Evolutionary conservation across 2,329 filamentous ascomycete genomes (phyloP).

Genomic region (Fusarium sp.): DNA sequence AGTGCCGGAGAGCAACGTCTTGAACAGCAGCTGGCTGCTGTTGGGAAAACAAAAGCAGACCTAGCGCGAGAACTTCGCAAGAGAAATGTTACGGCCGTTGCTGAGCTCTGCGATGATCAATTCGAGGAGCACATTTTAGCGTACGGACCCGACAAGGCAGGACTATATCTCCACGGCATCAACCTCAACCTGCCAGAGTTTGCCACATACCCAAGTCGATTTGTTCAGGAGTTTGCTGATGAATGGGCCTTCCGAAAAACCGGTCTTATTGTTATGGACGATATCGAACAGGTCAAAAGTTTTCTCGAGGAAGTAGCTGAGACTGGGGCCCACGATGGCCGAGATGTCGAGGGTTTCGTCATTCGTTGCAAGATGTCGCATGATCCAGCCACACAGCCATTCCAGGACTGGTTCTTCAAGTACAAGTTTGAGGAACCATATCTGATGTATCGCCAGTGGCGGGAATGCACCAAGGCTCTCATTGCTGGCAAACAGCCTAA

Average conservation of each 20-base stretch:
- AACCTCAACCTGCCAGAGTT: constrained; percentile 97
- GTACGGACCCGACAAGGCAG: constrained; percentile 84
- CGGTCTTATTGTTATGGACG: constrained; percentile 80
- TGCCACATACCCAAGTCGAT: constrained; percentile 81
- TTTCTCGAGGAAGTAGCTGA: constrained; percentile 90
- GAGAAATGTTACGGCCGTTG: constrained; percentile 93
- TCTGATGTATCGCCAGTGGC: constrained; percentile 98
- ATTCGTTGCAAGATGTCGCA: constrained; percentile 82
- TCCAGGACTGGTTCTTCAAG: constrained; percentile 99
- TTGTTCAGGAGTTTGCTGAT: constrained; percentile 91
- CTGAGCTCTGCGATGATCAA: constrained; percentile 93
- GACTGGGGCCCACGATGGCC: constrained; percentile 88
- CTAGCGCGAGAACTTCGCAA: constrained; percentile 79
- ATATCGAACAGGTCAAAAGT: constrained; percentile 76
- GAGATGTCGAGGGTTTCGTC: constrained; percentile 97
- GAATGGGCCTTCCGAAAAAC: constrained; percentile 95
- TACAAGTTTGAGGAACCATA: constrained; percentile 99
- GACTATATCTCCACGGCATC: constrained; percentile 94
- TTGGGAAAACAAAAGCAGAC: constrained; percentile 83
- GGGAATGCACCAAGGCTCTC: constrained; percentile 92
- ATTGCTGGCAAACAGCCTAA: constrained; percentile 80
- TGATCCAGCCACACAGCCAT: constrained; percentile 64
- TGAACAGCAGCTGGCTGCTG: constrained; percentile 78
- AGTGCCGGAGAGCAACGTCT: constrained; percentile 84
- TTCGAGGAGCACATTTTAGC: constrained; percentile 98